phyloP scores from a whole-genome alignment of 2,329 filamentous ascomycete genomes.

The Sclerotinia subarctica region DNA sequence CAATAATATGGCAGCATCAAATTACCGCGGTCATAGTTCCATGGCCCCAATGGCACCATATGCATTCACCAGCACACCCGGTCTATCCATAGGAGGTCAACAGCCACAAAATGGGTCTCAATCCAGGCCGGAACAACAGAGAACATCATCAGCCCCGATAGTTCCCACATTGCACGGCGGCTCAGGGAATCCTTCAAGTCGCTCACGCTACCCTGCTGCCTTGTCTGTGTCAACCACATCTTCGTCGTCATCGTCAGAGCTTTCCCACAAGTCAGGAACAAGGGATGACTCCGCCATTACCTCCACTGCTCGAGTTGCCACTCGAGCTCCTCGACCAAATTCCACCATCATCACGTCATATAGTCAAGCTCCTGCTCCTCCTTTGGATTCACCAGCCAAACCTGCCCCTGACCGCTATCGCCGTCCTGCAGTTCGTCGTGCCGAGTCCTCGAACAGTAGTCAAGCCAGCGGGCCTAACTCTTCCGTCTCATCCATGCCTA shows the following conservation, averaged over 20 bases:
- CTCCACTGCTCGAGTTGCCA: slow-evolving; percentile 35
- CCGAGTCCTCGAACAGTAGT: slow-evolving; percentile 37
- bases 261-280: slow-evolving; percentile 44
- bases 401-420: slow-evolving; percentile 81
- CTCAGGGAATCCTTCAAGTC: slow-evolving; percentile 37
- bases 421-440: slow-evolving; percentile 56
- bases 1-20: slow-evolving; percentile 46
- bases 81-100: slow-evolving; percentile 49
- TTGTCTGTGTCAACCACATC: slow-evolving; percentile 49
- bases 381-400: slow-evolving; percentile 53
- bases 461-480: slow-evolving; percentile 34
- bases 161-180: slow-evolving; percentile 41
- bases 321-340: slow-evolving; percentile 36
- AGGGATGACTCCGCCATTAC: slow-evolving; percentile 53
- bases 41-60: slow-evolving; percentile 68
- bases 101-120: slow-evolving; percentile 42
- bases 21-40: slow-evolving; percentile 51
- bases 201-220: slow-evolving; percentile 47
- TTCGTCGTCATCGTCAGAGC: slow-evolving; percentile 38
- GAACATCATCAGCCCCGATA: slow-evolving; percentile 52
- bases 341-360: slow-evolving; percentile 43
- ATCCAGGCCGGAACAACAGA: slow-evolving; percentile 51
- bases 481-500: slow-evolving; percentile 52
- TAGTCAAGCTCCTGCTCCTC: slow-evolving; percentile 50
- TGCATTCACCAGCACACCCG: slow-evolving; percentile 70